These are phyloP conservation scores for Beauveria asiatica DNA, from an alignment of 2,329 filamentous ascomycete species.

Conservation along the genomic window DNA sequence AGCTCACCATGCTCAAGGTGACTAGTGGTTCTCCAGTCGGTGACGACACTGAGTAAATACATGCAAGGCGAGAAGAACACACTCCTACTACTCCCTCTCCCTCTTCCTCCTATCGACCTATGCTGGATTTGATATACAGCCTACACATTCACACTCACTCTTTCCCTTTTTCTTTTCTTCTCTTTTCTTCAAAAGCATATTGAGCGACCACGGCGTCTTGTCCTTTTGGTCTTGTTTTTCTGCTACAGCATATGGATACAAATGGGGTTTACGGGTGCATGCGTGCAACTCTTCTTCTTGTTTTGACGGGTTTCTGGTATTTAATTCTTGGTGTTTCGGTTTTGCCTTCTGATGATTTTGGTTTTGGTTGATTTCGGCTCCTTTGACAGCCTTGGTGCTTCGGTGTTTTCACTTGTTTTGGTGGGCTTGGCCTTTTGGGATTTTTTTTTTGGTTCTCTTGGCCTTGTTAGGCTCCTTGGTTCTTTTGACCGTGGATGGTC, in stretches of 20 bases:
- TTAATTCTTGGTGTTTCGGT: background rate
- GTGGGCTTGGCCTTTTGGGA: no score
- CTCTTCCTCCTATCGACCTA: background rate
- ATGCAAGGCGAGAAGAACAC: background rate
- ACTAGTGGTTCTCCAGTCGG: slow-evolving; percentile 29
- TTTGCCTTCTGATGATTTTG: background rate
- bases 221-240: background rate
- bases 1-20: slow-evolving; percentile 21
- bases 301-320: background rate
- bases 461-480: no score
- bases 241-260: background rate
- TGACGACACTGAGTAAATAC: slow-evolving; percentile 26
- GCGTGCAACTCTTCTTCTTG: background rate
- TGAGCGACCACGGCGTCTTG: background rate
- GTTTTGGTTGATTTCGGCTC: background rate
- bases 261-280: background rate
- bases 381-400: no score
- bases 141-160: background rate
- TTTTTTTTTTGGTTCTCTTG: no score
- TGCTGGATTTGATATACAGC: background rate
- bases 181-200: background rate
- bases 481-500: no score
- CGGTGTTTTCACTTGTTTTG: no score
- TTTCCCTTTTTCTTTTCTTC: background rate
- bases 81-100: no score